phyloP scores from a whole-genome alignment of 164 flowering plant genomes.

The Sedum album region DNA sequence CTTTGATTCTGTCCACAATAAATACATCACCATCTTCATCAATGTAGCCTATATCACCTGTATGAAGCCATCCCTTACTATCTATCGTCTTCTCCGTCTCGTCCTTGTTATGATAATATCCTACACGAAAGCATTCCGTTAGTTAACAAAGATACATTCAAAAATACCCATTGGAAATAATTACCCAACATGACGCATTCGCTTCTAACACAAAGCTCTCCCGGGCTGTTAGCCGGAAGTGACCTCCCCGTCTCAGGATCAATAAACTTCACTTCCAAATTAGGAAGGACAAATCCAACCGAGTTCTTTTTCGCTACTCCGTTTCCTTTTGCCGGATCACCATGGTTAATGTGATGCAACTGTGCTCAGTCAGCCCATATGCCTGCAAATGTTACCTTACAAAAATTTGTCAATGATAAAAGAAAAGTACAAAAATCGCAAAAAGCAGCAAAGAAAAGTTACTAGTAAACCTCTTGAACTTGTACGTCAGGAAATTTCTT shows the following conservation, averaged over 20 bases:
- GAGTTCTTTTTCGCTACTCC: slow-evolving; percentile 64
- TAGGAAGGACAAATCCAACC: slow-evolving; percentile 88
- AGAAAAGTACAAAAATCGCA: too few relatives aligned
- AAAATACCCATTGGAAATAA: neutral
- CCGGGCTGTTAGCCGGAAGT: slow-evolving; percentile 67
- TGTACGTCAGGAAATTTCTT: slow-evolving; percentile 78
- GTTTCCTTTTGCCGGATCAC: slow-evolving; percentile 33
- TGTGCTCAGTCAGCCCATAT: slow-evolving; percentile 95
- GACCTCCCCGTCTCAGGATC: slow-evolving; percentile 75
- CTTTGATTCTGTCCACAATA: slow-evolving; percentile 93
- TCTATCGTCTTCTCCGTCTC: slow-evolving; percentile 71
- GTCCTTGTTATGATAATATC: slow-evolving; percentile 75
- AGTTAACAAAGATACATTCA: neutral
- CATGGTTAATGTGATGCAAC: slow-evolving; percentile 92
- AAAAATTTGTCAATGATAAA: too few relatives aligned
- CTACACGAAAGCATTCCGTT: slow-evolving; percentile 19
- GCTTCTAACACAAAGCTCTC: slow-evolving; percentile 92
- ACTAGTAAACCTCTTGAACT: slow-evolving; percentile 69
- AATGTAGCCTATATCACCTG: slow-evolving; percentile 92
- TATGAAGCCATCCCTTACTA: slow-evolving; percentile 83
- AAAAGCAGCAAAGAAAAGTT: neutral
- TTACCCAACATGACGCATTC: slow-evolving; percentile 94
- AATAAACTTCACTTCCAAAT: slow-evolving; percentile 79
- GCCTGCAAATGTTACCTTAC: slow-evolving; percentile 31
- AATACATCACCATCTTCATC: slow-evolving; percentile 93